Percentiles rank a stretch among this genome's conserved stretches.
phyloP scores from a whole-genome alignment of 257 asterid species.

The Asclepias syriaca region DNA sequence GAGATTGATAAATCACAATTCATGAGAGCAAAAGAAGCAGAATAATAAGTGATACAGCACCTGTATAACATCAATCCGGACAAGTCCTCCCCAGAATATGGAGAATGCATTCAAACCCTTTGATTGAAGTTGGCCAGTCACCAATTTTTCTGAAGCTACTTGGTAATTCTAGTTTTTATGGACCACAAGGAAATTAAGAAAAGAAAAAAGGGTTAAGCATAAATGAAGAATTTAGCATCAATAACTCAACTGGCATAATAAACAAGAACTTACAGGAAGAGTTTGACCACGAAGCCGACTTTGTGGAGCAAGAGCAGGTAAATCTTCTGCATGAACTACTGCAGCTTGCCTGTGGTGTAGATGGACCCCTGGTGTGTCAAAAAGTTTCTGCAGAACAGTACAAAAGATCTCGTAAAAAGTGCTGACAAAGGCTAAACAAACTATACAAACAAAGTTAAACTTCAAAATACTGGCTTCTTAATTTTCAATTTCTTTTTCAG shows the following conservation, averaged over 20 bases:
- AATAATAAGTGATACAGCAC: conserved; percentile 33
- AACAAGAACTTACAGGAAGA: conserved; percentile 61
- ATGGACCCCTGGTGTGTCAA: conserved; percentile 98
- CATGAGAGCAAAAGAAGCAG: conserved; percentile 16
- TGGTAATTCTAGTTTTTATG: conserved; percentile 38
- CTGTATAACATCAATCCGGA: conserved; percentile 72
- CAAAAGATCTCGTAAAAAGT: background rate
- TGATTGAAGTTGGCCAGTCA: conserved; percentile 43
- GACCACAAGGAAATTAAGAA: conserved; percentile 8
- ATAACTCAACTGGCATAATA: conserved; percentile 18
- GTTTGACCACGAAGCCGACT: conserved; percentile 90
- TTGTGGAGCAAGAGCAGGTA: conserved; percentile 92
- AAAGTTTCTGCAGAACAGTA: conserved; percentile 55
- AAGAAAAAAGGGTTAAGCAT: conserved; percentile 6
- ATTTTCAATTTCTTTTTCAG: background rate
- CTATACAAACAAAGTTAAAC: background rate
- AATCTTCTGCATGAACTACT: conserved; percentile 83
- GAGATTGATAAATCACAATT: conserved; percentile 7
- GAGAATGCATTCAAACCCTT: conserved; percentile 78
- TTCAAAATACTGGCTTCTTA: background rate
- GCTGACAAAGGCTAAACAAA: background rate
- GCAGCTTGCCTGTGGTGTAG: conserved; percentile 99
- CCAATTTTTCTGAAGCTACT: conserved; percentile 27
- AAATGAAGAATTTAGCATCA: background rate
- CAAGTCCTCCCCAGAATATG: conserved; percentile 98